Percentiles rank a stretch among this genome's conserved stretches.
These are phyloP conservation scores for Jaminaea rosea DNA, from an alignment of 1,284 basidiomycete genomes.

Conservation along the genomic window DNA sequence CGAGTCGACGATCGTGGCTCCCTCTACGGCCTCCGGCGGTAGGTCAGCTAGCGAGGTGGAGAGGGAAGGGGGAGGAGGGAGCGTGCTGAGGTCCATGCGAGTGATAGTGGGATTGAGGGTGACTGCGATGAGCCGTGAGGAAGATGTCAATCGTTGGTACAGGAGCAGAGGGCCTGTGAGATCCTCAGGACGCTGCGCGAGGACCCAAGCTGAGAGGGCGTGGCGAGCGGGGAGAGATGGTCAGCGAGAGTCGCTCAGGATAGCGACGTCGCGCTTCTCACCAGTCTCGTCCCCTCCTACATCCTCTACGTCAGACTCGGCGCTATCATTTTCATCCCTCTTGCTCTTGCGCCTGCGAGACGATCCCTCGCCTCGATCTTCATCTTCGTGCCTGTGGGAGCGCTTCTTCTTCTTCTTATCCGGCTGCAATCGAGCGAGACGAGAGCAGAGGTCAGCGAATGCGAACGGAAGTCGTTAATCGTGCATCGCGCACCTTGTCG, in stretches of 20 bases:
- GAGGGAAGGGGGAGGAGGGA: neutral
- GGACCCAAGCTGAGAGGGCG: neutral
- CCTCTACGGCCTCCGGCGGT: neutral
- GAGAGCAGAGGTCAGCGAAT: too few species aligned
- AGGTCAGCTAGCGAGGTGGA: neutral
- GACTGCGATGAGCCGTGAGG: neutral
- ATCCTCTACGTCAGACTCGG: constrained; percentile 1
- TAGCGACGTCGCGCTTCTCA: neutral
- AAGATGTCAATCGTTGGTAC: neutral
- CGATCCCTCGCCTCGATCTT: neutral
- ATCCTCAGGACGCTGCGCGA: neutral
- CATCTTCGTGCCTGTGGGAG: neutral
- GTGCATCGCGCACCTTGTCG: constrained; percentile 5
- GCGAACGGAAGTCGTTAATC: neutral
- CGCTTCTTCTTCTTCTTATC: constrained; percentile 10
- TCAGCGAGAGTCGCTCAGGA: neutral
- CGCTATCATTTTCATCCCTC: constrained; percentile 2
- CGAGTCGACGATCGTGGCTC: constrained; percentile 1
- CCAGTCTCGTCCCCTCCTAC: constrained; percentile 1
- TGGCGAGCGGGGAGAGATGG: neutral
- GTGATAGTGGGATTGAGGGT: neutral
- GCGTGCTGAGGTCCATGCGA: neutral
- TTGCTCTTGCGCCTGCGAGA: constrained; percentile 1
- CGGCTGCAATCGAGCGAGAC: too few species aligned
- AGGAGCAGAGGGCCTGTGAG: neutral